Base-by-base conservation (phyloP, 2,329 filamentous ascomycete genomes). In the Sporothrix euskadiensis region DNA sequence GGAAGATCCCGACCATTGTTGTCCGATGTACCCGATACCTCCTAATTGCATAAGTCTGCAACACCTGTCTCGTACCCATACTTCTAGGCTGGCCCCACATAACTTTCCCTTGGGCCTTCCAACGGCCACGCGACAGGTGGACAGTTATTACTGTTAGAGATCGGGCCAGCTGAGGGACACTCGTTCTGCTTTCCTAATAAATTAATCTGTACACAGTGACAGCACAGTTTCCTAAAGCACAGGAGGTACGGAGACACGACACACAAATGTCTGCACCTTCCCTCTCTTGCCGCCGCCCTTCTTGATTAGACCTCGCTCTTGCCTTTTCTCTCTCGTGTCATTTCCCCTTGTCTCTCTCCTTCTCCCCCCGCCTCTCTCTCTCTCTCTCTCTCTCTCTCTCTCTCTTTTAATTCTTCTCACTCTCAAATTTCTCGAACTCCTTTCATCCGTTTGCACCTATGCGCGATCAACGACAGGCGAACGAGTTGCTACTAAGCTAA, bases 111-210 rank as follows among this genome's bases (percentile, higher is more conserved):
- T 4, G 19, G 47, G 39, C 39, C 61, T 47, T 66, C 61, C 61
- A 66, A 66, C 61, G 61, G 35, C 41, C 35, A 66, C 39, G 16
- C 61, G 61, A 39, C 61, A 66, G 61, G 61, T 66, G 61, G 61
- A 66, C 61, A 66, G 39, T 66, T 26, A 26, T 26, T 26, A 26
- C 26, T 26, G 26, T 66, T 22, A 8, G 2, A 5, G 35, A 5
- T 35, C 35, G 22, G 61, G 32, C 12, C 32, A 44, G 61, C 59
- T 65, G 35, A 65, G 19, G 19, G 16, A 7, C 30, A 6, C 9
- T 32, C 35, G 9, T 19, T 47, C 22, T 30, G 61, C 39, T 26
- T 66, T 66, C 61, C 35, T 65, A 63, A 41, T 63, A 26, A 26
- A 26, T 26, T 26, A 26, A 1, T 26, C 26, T 2, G 26, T 26